Percentiles rank a stretch among this genome's conserved stretches.
Evolutionary conservation across 495 filamentous ascomycete genomes (phyloP).

Genomic region (Penicillium pancosmium): DNA sequence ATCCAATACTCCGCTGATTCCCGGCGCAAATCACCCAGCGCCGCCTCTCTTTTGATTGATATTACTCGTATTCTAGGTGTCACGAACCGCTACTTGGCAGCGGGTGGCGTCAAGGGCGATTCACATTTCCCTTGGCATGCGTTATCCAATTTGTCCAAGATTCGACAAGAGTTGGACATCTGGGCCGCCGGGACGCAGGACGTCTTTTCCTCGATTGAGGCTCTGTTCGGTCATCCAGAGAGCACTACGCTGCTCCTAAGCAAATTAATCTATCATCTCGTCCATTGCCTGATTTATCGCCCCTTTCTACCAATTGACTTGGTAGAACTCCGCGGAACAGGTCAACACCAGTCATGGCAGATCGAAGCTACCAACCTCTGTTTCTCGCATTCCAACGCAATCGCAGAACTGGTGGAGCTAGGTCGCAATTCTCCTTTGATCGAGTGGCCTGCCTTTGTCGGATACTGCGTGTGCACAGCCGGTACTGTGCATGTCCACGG

Average conservation of each 20-base stretch:
- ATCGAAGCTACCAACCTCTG: constrained; percentile 85
- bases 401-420: constrained; percentile 79
- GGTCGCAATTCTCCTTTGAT: constrained; percentile 64
- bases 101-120: constrained; percentile 84
- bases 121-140: constrained; percentile 90
- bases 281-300: constrained; percentile 82
- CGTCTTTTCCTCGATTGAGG: constrained; percentile 72
- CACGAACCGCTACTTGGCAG: constrained; percentile 82
- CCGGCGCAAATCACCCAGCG: constrained; percentile 68
- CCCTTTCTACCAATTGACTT: constrained; percentile 85
- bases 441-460: constrained; percentile 82
- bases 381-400: constrained; percentile 84
- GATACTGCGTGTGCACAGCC: constrained; percentile 80
- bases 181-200: constrained; percentile 83
- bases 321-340: constrained; percentile 72
- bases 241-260: constrained; percentile 76
- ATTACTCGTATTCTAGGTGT: constrained; percentile 78
- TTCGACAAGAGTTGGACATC: constrained; percentile 79
- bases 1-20: constrained; percentile 66
- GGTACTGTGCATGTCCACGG: constrained; percentile 86
- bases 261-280: constrained; percentile 82
- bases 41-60: constrained; percentile 75
- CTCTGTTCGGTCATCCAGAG: constrained; percentile 74
- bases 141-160: constrained; percentile 80
- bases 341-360: constrained; percentile 89